Evolutionary conservation across 2,329 filamentous ascomycete species (phyloP), one percentile per base, ranked within the genome.

Genomic region (Pyricularia sp.): DNA sequence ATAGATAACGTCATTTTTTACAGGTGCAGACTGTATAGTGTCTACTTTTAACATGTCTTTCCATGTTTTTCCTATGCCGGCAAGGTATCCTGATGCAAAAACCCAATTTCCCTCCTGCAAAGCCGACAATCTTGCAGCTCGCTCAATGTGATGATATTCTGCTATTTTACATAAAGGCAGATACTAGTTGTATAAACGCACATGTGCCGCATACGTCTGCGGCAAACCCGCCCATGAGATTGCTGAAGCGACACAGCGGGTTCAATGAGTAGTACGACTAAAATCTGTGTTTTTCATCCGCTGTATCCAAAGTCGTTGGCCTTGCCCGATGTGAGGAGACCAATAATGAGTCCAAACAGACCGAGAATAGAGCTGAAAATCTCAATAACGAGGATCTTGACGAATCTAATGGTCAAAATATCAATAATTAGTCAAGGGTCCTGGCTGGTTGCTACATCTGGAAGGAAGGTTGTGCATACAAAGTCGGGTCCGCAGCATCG

Each of bases 341-440:
- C 95, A 73, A 99, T 90, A 76, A 99, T 99, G 72, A 99, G 86
- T 70, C 95, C 96, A 76, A 99, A 99, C 3, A 99, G 88, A 72
- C 96, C 95, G 12, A 99, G 86, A 66, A 99, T 94, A 59, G 94
- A 98, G 78, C 94, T 97, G 85, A 99, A 99, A 79, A 99, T 99
- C 81, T 99, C 96, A 76, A 99, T 96, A 74, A 99, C 94, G 68
- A 99, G 89, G 74, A 99, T 97, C 83, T 97, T 97, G 81, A 99
- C 94, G 81, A 99, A 99, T 68, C 94, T 97, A 68, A 69, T 55
- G 30, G 36, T 80, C 2, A 23, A 30, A 66, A 3, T 70, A 78
- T 75, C 67, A 64, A 28, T 10, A 64, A 12, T 33, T 66, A 26
- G 28, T 17, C 30, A 9, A 26, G 0, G 4, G n/a, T 17, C 11